Base-by-base conservation (phyloP, 306 rosid genomes). In the Glycine tomentella region DNA sequence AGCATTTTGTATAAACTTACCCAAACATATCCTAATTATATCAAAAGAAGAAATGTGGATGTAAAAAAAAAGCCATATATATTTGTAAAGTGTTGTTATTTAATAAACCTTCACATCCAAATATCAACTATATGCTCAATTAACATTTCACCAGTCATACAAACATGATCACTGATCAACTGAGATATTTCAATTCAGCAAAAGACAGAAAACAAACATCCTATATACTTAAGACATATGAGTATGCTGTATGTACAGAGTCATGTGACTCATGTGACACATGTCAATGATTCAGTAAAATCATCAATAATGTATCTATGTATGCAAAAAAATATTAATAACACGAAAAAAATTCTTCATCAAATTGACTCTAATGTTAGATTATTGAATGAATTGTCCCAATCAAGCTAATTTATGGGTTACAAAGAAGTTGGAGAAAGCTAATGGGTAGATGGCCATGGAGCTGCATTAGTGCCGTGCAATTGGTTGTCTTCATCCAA, bases 101-200 rank as follows among this genome's bases (percentile, higher is more conserved):
- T 11, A 36, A 4, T 5, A 2, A 25, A 65, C 17, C 63, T 48
- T 42, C 42, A 34, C 44, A 11, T 20, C 3, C 59, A 9, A 44
- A 38, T 58, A 61, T 65, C 38, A 72, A 63, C 9, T 72, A 62
- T 62, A 51, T 13, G 61, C 61, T 55, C 25, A 55, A 15, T 55
- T n/a, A 15, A 7, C 61, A 55, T 15, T 51, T 51, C 31, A 55
- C 31, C 61, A 4, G 31, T 15, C 61, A 55, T 6, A 7, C 61
- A 15, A 15, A 55, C 61, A 55, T 55, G 46, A 42, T 42, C 46
- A 42, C 4, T 42, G 46, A 42, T 42, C 46, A 42, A 40, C 44
- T 40, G 44, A 40, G 46, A 42, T 42, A 42, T 7, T 38, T 42
- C 46, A 42, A 42, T 42, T 42, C 46, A 42, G 46, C 46, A 20